Base-by-base conservation (phyloP, 2,329 filamentous ascomycete genomes). In the Pezicula radicicola region DNA sequence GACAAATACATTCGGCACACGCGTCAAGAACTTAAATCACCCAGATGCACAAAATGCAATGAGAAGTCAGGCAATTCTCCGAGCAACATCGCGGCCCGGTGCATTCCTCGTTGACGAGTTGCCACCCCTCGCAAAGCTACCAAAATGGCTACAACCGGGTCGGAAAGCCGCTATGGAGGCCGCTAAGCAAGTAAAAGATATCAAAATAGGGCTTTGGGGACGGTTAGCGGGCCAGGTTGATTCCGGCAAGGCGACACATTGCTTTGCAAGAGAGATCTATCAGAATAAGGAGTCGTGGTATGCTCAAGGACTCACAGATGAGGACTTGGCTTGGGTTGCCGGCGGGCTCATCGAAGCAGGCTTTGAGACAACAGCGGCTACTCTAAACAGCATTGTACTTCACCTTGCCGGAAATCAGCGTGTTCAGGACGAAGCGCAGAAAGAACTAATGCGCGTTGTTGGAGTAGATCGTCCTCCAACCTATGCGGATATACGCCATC, bases 371-470 rank as follows among this genome's bases (percentile, higher is more conserved):
- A 65, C 66, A 18, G 36, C 49, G 3, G 19, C 50, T 12, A 33
- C 48, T 3, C 39, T 59, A 18, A 54, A 57, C 35, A 52, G 27
- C 25, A 16, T 47, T n/a, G 33, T 55, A 4, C 48, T 51, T 15
- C 25, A 33, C 15, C 35, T 52, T 10, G 18, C 41, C 25, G 33
- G 25, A 42, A 51, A 39, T 42, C 53, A 27, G 16, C 18, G 35
- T 4, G 63, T 77, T 0, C 76, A 78, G 52, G 55, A 55, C 16
- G 78, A 76, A 52, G 75, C 74, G 0, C 73, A 72, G 54, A 63
- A 63, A 18, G 69, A 74, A 46, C 60, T 81, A n/a, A 76, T 81
- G 52, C 59, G 62, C 4, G 72, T 79, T 2, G 68, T 79, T n/a
- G 76, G 76, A 3, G 60, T 60, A 3, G 61, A 66, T 37, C 65